phyloP scores from a whole-genome alignment of 805 yeast species.

The Candida taoyuanica region DNA sequence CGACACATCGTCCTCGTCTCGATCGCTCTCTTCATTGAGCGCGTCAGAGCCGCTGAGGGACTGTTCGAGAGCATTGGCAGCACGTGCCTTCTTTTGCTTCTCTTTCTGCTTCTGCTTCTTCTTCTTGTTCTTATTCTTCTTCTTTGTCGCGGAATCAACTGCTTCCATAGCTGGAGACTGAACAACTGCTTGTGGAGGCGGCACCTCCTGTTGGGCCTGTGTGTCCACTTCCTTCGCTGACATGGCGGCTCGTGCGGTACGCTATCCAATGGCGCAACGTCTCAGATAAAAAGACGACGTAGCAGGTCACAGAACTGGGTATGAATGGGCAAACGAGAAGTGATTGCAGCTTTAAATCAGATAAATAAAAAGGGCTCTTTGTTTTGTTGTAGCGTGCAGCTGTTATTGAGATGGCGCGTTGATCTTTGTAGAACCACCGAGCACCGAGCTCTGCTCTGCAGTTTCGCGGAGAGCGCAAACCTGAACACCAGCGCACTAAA shows the following conservation, averaged over 20 bases:
- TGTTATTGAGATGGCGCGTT: too few species aligned
- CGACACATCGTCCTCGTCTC: neutral
- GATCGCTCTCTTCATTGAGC: neutral
- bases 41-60: neutral
- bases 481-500: neutral
- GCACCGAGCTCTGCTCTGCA: neutral
- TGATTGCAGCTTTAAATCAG: too few species aligned
- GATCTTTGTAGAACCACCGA: too few species aligned
- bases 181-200: neutral
- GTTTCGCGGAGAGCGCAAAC: neutral
- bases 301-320: neutral
- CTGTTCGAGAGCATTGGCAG: neutral
- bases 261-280: too few species aligned
- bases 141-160: neutral
- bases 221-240: conserved; percentile 4
- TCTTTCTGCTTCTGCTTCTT: conserved; percentile 11
- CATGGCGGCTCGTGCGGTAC: conserved; percentile 3
- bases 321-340: too few species aligned
- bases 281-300: too few species aligned
- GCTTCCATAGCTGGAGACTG: neutral
- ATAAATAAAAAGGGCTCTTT: too few species aligned
- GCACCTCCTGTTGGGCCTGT: neutral
- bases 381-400: neutral
- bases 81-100: conserved; percentile 7
- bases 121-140: conserved; percentile 3